Evolutionary conservation across 106 monocot species (phyloP).

Genomic region (Platanthera zijinensis): DNA sequence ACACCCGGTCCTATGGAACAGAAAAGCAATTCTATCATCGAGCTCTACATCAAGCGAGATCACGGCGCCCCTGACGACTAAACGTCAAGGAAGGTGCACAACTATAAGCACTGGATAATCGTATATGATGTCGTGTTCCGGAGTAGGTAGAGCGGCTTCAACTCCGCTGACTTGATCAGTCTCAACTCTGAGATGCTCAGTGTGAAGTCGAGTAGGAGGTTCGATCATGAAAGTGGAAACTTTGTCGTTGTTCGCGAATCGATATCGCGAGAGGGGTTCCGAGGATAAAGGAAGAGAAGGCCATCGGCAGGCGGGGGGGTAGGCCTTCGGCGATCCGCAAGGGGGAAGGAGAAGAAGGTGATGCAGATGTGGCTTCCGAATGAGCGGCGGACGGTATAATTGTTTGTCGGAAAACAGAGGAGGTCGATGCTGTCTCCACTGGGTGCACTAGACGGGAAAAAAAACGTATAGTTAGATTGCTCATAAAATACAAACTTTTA

Average conservation of each 20-base stretch:
- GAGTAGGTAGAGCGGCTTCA: conserved; percentile 86
- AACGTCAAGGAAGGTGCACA: conserved; percentile 20
- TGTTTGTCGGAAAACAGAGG: conserved; percentile 51
- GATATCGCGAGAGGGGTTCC: background rate
- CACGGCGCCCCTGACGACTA: background rate
- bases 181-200: conserved; percentile 67
- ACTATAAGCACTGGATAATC: conserved; percentile 61
- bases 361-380: conserved; percentile 66
- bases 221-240: background rate
- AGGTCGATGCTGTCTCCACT: conserved; percentile 1
- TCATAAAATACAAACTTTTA: background rate
- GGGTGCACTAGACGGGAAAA: background rate
- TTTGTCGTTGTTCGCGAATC: background rate
- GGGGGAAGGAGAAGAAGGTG: conserved; percentile 36
- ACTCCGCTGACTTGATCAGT: conserved; percentile 60
- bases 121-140: conserved; percentile 56
- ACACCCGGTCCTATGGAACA: background rate
- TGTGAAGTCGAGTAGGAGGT: conserved; percentile 29
- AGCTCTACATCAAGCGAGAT: conserved; percentile 53
- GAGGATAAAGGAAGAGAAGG: conserved; percentile 40
- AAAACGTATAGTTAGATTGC: background rate
- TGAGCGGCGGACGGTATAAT: conserved; percentile 57
- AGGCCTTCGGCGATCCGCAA: background rate
- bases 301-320: conserved; percentile 31
- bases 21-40: conserved; percentile 3